Percentiles rank a stretch among this genome's conserved stretches.
Evolutionary conservation across 345 rosid genomes (phyloP).

Genomic region (Murraya koenigii): DNA sequence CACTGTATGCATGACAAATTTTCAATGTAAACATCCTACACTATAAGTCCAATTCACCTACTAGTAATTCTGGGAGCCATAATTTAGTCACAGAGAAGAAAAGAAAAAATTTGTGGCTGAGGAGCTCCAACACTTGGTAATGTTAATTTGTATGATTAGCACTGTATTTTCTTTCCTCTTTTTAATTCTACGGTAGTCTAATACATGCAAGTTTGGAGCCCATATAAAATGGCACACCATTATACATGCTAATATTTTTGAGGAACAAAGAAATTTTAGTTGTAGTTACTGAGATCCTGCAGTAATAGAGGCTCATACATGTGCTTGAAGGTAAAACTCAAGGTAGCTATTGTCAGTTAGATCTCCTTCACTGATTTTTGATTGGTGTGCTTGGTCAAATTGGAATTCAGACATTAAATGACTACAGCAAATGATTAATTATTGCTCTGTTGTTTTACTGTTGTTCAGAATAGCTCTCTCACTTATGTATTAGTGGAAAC

Average conservation of each 20-base stretch:
- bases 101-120: not conserved
- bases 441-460: not conserved
- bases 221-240: not conserved
- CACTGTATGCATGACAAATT: not conserved
- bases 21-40: not conserved
- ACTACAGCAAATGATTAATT: not conserved
- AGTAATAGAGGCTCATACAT: not conserved
- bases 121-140: not conserved
- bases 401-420: not conserved
- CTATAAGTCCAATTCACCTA: not conserved
- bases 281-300: not conserved
- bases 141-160: not conserved
- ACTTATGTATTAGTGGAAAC: not conserved
- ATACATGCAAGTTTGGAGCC: not conserved
- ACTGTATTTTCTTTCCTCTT: not conserved
- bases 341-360: not conserved
- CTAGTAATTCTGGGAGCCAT: not conserved
- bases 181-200: not conserved
- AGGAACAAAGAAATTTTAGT: not conserved
- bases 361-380: not conserved
- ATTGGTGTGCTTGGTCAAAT: not conserved
- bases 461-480: not conserved
- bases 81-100: not conserved
- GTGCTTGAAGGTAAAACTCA: not conserved
- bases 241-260: not conserved